phyloP scores from a whole-genome alignment of 2,329 filamentous ascomycete species.

The Aspergillus brunneoviolaceus region DNA sequence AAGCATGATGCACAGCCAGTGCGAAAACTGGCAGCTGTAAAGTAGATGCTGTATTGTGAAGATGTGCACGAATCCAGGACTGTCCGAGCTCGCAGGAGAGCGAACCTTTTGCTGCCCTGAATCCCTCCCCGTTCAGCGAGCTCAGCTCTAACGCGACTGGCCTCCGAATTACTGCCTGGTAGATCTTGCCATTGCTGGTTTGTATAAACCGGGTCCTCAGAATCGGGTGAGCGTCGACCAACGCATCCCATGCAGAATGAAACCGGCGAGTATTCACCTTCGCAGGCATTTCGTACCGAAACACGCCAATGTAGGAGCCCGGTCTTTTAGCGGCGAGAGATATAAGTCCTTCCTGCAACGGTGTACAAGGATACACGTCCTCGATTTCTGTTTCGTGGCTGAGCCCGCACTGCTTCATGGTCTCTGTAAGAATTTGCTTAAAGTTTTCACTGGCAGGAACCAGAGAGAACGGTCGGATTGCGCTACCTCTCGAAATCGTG shows the following conservation, averaged over 20 bases:
- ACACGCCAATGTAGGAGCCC: constrained; percentile 5
- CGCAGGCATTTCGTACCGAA: constrained; percentile 14
- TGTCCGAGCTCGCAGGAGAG: not conserved
- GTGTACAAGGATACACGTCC: constrained; percentile 25
- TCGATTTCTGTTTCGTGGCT: constrained; percentile 12
- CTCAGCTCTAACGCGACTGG: not conserved
- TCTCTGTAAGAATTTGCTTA: not conserved
- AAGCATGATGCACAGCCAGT: not conserved
- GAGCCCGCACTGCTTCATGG: not conserved
- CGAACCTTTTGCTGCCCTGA: not conserved
- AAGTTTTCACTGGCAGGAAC: not conserved
- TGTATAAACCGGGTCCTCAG: constrained; percentile 9
- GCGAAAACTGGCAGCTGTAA: not conserved
- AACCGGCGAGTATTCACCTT: constrained; percentile 9
- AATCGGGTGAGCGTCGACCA: constrained; percentile 16
- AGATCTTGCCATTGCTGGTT: not conserved
- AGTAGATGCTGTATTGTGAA: not conserved
- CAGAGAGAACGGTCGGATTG: not conserved
- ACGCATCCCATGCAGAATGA: constrained; percentile 13
- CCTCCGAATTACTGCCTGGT: constrained; percentile 7
- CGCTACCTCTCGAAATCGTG: not conserved
- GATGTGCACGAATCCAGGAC: not conserved
- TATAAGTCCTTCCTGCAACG: constrained; percentile 27
- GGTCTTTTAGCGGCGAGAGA: constrained; percentile 18
- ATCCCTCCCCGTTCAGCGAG: not conserved